Conservation (phyloP, 352 stramenopile genomes). For the Phytopythium boreale region DNA sequence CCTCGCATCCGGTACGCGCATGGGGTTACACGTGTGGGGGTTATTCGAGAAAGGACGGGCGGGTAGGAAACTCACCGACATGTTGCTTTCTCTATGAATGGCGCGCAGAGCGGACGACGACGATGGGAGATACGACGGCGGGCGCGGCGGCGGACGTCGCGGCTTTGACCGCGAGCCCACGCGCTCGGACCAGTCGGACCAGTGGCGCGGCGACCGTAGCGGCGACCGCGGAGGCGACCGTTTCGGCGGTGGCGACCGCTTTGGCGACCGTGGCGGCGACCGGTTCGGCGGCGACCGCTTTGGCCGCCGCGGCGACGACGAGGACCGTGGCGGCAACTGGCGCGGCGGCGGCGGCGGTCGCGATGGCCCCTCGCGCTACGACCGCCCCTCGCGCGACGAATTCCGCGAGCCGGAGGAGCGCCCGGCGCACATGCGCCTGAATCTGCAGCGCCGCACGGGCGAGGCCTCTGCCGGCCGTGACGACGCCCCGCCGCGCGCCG, state of each 20-base stretch:
- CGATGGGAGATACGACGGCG: conserved; percentile 45
- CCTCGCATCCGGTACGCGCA: conserved; percentile 32
- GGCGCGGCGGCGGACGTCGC: conserved; percentile 20
- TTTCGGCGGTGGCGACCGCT: conserved; percentile 26
- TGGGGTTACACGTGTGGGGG: neutral
- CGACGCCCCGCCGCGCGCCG: conserved; percentile 21
- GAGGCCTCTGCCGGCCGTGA: conserved; percentile 9
- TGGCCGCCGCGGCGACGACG: conserved; percentile 13
- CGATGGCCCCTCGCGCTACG: conserved; percentile 53
- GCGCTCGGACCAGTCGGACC: conserved; percentile 45
- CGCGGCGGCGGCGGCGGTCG: conserved; percentile 25
- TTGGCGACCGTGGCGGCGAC: conserved; percentile 11
- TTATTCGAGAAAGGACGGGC: neutral
- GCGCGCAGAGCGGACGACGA: conserved; percentile 39
- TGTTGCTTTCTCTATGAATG: neutral
- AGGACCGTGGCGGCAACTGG: conserved; percentile 25
- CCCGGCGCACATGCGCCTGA: conserved; percentile 75
- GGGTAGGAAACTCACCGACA: neutral
- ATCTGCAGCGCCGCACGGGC: conserved; percentile 52
- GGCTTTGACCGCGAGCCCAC: conserved; percentile 40
- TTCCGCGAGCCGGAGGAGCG: conserved; percentile 54
- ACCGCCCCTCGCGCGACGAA: conserved; percentile 56
- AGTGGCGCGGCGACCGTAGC: conserved; percentile 46
- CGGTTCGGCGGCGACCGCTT: conserved; percentile 25
- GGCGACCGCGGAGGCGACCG: conserved; percentile 26